Base-by-base conservation (phyloP, 192 early-diverging fungal genomes). In the Umbelopsis sp. region DNA sequence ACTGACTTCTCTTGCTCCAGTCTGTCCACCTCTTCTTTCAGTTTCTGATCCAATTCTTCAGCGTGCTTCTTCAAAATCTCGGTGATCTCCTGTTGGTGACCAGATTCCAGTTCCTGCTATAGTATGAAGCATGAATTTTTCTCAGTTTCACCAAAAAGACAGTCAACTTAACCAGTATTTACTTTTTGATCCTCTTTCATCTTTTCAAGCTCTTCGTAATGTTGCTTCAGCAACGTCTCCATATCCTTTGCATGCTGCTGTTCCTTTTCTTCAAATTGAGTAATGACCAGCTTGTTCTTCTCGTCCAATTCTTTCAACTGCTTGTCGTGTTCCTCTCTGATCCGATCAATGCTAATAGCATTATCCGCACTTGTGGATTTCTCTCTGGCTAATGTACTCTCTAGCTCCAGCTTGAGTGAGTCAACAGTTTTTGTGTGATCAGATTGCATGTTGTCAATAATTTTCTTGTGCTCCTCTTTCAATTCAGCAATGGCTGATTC, bases 31-130 rank as follows among this genome's bases (percentile, higher is more conserved):
- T 41, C 38, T 53, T 38, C 34, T 54, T 54, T 70, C 51, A 54
- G 41, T 38, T 52, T 21, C 14, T 47, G 45, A 34, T 67, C 43
- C 20, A 74, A 22, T 6, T 34, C 56, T 7, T 62, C 56, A 7
- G 17, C 12, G 26, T 62, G 56, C 20, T 62, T 44, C 9, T 69
- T 36, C 2, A 66, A 1, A 10, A 72, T 29, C 22, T 36, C 32
- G 8, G n/a, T 41, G 38, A 65, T 62, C 26, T 66, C 77, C 52
- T 71, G 65, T n/a, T 78, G 72, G 25, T 59, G 71, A 26, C 38
- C 12, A 12, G 8, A 17, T 43, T 53, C 29, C 21, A 16, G 26
- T 1, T 70, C 21, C 34, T 12, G 12, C 38, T 70, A n/a, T 5
- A 56, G 0, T 38, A 34, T 1, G 38, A 41, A 11, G 9, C 32